Conservation (phyloP, 2,329 filamentous ascomycete genomes). For the Hymenoscyphus salicellus region DNA sequence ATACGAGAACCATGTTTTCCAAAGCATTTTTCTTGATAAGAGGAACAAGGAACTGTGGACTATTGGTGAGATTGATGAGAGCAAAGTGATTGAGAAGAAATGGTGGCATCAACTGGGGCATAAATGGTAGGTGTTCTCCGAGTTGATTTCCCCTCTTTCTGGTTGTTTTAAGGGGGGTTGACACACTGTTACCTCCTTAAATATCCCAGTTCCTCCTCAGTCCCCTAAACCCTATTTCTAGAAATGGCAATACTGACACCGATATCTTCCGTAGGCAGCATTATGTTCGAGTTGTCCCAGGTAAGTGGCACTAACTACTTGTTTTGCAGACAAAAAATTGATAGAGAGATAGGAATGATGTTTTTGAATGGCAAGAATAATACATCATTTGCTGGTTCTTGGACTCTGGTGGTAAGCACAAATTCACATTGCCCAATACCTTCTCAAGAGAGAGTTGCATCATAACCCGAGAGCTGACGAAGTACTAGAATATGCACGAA, state of each 20-base stretch:
- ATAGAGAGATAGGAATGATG: slow-evolving; percentile 55
- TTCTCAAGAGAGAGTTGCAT: not conserved
- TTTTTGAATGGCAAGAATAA: slow-evolving; percentile 63
- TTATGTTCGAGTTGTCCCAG: slow-evolving; percentile 62
- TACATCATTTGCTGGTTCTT: slow-evolving; percentile 43
- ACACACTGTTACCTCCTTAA: too few species aligned
- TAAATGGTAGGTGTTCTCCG: slow-evolving; percentile 41
- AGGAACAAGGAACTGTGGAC: slow-evolving; percentile 55
- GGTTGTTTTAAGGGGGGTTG: too few species aligned
- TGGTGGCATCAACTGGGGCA: slow-evolving; percentile 65
- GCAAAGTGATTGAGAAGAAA: slow-evolving; percentile 59
- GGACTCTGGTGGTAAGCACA: slow-evolving; percentile 33
- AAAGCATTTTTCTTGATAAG: slow-evolving; percentile 66
- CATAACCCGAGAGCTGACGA: slow-evolving; percentile 18
- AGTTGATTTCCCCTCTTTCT: too few species aligned
- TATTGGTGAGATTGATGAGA: slow-evolving; percentile 55
- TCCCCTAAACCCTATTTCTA: too few species aligned
- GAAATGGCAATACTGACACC: too few species aligned
- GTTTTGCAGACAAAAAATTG: not conserved
- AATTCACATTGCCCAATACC: not conserved
- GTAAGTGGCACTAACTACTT: slow-evolving; percentile 1
- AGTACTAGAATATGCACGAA: slow-evolving; percentile 61
- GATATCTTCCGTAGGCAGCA: slow-evolving; percentile 42
- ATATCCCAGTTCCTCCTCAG: too few species aligned
- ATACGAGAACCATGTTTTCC: slow-evolving; percentile 61